A percentile compares a stretch with the other conserved stretches of the same genome.
Evolutionary conservation across 768 basidiomycete genomes (phyloP).

Genomic region (Tricholoma matsutake): DNA sequence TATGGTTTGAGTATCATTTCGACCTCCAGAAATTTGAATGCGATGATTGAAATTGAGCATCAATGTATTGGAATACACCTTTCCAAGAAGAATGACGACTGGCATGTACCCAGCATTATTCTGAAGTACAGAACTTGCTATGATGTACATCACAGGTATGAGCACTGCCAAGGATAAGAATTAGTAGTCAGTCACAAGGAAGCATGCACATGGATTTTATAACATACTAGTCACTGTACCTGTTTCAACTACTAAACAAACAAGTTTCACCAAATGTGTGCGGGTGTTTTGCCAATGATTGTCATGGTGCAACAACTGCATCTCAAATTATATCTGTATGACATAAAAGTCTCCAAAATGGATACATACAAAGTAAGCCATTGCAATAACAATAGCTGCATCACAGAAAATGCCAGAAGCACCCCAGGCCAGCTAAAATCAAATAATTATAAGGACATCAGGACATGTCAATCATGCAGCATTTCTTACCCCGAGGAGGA

Average conservation of each 20-base stretch:
- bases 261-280: not conserved
- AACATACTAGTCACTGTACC: not conserved
- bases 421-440: not conserved
- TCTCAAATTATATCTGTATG: not conserved
- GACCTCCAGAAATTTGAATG: not conserved
- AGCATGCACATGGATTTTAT: no score
- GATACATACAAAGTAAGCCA: not conserved
- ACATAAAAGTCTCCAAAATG: not conserved
- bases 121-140: no score
- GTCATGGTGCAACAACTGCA: not conserved
- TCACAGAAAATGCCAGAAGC: not conserved
- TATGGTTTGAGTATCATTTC: not conserved
- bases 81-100: not conserved
- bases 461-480: not conserved
- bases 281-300: not conserved
- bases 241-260: not conserved
- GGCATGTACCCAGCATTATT: no score
- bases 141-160: not conserved
- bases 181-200: not conserved
- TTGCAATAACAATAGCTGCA: not conserved
- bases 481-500: no score
- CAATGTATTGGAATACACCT: not conserved
- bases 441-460: not conserved
- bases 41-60: conserved; percentile 2
- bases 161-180: not conserved